phyloP scores from a whole-genome alignment of 345 rosid species.

The Barbarea vulgaris region DNA sequence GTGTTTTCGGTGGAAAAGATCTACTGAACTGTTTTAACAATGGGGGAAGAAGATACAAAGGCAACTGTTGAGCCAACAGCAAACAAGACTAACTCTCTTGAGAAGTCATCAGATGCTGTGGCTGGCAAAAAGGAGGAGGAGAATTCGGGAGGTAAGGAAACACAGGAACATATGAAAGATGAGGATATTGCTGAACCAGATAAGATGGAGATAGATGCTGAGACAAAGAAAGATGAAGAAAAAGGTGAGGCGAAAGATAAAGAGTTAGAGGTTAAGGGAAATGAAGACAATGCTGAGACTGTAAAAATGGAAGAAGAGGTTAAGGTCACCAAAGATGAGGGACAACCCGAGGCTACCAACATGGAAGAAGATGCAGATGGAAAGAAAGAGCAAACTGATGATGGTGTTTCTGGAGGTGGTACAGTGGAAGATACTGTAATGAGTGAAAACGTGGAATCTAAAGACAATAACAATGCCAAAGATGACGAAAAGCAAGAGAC shows the following conservation, averaged over 20 bases:
- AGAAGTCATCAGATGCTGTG: conserved; percentile 42
- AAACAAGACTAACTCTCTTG: conserved; percentile 47
- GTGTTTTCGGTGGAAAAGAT: not conserved
- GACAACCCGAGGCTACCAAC: conserved; percentile 17
- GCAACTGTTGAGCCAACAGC: conserved; percentile 49
- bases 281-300: conserved; percentile 21
- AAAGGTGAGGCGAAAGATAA: not conserved
- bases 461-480: conserved; percentile 29
- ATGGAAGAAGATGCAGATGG: conserved; percentile 23
- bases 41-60: conserved; percentile 65
- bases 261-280: conserved; percentile 23
- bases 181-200: conserved; percentile 22
- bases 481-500: conserved; percentile 27
- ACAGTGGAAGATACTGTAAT: conserved; percentile 28
- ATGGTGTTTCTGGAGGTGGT: conserved; percentile 42
- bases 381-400: conserved; percentile 36
- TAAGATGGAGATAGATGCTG: conserved; percentile 36
- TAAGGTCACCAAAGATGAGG: conserved; percentile 19
- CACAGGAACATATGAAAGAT: conserved; percentile 14
- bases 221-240: conserved; percentile 19
- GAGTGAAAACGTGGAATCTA: conserved; percentile 15
- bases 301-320: conserved; percentile 18
- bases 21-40: conserved; percentile 38
- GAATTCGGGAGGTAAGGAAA: conserved; percentile 26
- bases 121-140: conserved; percentile 34